Evolutionary conservation across 2,329 filamentous ascomycete species (phyloP).

Genomic region (Anisogramma anomala): DNA sequence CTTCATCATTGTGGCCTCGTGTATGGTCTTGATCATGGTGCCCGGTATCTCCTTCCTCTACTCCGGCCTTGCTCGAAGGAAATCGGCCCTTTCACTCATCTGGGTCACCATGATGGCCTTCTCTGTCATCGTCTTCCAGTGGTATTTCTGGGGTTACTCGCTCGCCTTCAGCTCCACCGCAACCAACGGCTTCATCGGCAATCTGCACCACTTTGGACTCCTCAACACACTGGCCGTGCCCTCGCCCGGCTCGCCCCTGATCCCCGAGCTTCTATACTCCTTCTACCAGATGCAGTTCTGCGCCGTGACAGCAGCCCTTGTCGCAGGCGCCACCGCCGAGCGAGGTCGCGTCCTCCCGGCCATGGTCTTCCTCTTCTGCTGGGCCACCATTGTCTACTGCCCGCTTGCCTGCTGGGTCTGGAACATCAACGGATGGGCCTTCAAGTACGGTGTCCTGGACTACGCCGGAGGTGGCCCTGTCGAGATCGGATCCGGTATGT

Average conservation of each 20-base stretch:
- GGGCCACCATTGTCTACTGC: conserved; percentile 96
- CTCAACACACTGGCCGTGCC: conserved; percentile 71
- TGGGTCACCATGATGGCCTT: conserved; percentile 95
- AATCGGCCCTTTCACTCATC: conserved; percentile 92
- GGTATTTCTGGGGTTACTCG: conserved; percentile 99
- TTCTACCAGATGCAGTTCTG: conserved; percentile 99
- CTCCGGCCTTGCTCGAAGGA: conserved; percentile 91
- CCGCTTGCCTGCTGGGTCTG: conserved; percentile 94
- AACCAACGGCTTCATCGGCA: conserved; percentile 83
- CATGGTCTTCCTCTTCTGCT: conserved; percentile 93
- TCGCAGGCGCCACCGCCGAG: conserved; percentile 86
- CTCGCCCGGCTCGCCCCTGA: conserved; percentile 77
- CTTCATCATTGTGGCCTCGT: conserved; percentile 79
- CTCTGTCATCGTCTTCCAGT: conserved; percentile 89
- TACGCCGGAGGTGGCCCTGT: conserved; percentile 95
- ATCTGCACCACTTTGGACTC: conserved; percentile 80
- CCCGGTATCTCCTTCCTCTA: conserved; percentile 96
- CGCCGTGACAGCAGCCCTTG: conserved; percentile 80
- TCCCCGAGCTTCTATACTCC: conserved; percentile 82
- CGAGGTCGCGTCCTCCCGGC: conserved; percentile 83
- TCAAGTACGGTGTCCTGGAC: conserved; percentile 81
- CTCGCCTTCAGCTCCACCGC: conserved; percentile 76
- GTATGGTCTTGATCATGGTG: conserved; percentile 94
- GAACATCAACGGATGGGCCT: conserved; percentile 91
- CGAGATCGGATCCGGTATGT: conserved; percentile 90